Evolutionary conservation across 371 early-diverging fungal species (phyloP).

Genomic region (Circinella minor): DNA sequence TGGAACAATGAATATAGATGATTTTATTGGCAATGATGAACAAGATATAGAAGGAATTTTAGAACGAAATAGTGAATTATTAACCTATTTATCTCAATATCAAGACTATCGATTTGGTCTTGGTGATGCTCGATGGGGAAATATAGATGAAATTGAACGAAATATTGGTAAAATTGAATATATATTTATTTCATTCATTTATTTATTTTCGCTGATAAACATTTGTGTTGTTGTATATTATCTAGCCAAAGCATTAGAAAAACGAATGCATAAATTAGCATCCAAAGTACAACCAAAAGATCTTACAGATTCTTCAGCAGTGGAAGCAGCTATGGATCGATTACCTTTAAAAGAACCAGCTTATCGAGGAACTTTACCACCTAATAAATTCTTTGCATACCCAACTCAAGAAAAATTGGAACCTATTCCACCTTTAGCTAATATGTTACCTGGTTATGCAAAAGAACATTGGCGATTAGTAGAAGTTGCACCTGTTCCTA

Average conservation of each 20-base stretch:
- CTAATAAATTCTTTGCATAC: slow-evolving; percentile 61
- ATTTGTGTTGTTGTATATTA: slow-evolving; percentile 2
- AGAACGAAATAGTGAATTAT: slow-evolving; percentile 35
- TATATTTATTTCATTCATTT: no score
- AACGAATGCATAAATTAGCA: slow-evolving; percentile 40
- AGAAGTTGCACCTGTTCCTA: slow-evolving; percentile 21
- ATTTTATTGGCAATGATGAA: slow-evolving; percentile 13
- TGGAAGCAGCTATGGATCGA: slow-evolving; percentile 54
- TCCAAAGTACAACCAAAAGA: slow-evolving; percentile 50
- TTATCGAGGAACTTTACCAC: slow-evolving; percentile 58
- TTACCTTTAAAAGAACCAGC: slow-evolving; percentile 51
- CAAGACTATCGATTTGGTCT: slow-evolving; percentile 47
- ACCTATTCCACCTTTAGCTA: slow-evolving; percentile 44
- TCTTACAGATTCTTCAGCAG: slow-evolving; percentile 33
- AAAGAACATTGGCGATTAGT: slow-evolving; percentile 44
- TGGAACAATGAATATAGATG: slow-evolving; percentile 17
- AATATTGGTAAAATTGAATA: slow-evolving; percentile 29
- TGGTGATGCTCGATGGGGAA: slow-evolving; percentile 30
- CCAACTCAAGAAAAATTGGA: slow-evolving; percentile 50
- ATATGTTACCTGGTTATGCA: slow-evolving; percentile 47
- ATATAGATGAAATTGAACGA: slow-evolving; percentile 28
- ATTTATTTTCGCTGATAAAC: not conserved
- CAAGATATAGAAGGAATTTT: slow-evolving; percentile 23
- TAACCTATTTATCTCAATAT: slow-evolving; percentile 32
- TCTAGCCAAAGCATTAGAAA: slow-evolving; percentile 49